Evolutionary conservation across 2,329 filamentous ascomycete species (phyloP).

Genomic region (Lachnum nothofagi): DNA sequence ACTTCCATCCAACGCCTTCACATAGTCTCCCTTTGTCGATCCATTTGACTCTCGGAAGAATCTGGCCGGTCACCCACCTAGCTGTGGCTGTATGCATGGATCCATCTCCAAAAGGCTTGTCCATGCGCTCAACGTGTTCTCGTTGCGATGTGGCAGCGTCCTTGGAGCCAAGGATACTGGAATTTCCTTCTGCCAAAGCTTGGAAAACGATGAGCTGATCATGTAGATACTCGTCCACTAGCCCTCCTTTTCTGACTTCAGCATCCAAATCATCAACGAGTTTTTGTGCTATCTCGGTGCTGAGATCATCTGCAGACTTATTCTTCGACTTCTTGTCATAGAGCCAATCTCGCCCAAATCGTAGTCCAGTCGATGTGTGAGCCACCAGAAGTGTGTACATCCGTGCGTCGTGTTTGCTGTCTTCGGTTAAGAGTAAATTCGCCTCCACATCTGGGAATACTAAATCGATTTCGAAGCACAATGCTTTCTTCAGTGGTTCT

Average conservation of each 20-base stretch:
- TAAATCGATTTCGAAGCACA: constrained; percentile 38
- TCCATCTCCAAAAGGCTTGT: constrained; percentile 52
- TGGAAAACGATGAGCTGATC: constrained; percentile 60
- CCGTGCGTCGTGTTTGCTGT: constrained; percentile 46
- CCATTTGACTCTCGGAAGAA: constrained; percentile 47
- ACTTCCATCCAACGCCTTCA: constrained; percentile 40
- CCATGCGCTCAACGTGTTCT: constrained; percentile 40
- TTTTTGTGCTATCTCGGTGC: constrained; percentile 39
- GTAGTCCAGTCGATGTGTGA: constrained; percentile 40
- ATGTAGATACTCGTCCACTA: constrained; percentile 54
- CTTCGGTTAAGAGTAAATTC: constrained; percentile 44
- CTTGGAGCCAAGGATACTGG: constrained; percentile 28
- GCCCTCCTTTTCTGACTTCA: constrained; percentile 42
- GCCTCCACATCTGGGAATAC: constrained; percentile 43
- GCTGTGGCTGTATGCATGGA: constrained; percentile 55
- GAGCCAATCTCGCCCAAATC: constrained; percentile 47
- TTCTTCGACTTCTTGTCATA: constrained; percentile 38
- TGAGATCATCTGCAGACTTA: constrained; percentile 29
- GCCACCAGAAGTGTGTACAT: constrained; percentile 56
- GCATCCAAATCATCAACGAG: constrained; percentile 42
- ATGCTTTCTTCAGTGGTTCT: constrained; percentile 36
- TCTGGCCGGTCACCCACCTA: constrained; percentile 51
- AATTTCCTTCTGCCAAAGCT: constrained; percentile 49
- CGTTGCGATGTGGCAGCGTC: constrained; percentile 19
- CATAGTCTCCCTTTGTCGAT: constrained; percentile 48